Evolutionary conservation across 371 early-diverging fungal species (phyloP).

Genomic region (Mortierella sp.): DNA sequence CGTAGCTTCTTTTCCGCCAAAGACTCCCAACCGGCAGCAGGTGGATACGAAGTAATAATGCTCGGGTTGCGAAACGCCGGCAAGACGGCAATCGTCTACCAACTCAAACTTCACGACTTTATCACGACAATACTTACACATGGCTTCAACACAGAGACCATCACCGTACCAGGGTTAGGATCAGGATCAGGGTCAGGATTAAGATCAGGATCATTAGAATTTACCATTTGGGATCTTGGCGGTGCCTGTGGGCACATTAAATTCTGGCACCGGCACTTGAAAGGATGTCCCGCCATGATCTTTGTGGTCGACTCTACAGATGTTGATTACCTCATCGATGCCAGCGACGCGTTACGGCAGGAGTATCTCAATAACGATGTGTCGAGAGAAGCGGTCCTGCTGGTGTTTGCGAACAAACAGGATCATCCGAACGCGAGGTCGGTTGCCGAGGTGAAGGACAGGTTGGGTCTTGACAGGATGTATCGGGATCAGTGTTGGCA

Average conservation of each 20-base stretch:
- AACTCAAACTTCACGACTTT: neutral
- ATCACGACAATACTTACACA: neutral
- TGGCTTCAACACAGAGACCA: neutral
- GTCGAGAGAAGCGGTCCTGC: neutral
- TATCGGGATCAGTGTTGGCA: neutral
- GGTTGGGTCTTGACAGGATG: neutral
- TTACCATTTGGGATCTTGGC: neutral
- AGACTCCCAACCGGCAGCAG: neutral
- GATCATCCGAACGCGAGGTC: neutral
- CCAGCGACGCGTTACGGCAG: neutral
- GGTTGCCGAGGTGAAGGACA: neutral
- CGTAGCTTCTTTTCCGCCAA: neutral
- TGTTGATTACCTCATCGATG: neutral
- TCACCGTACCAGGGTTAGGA: neutral
- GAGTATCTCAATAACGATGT: neutral
- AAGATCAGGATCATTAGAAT: neutral
- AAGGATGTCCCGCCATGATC: neutral
- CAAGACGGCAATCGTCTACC: neutral
- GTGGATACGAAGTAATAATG: neutral
- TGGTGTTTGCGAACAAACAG: no score
- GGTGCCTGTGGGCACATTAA: neutral
- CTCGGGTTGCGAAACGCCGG: neutral
- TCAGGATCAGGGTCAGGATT: neutral
- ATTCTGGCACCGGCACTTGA: neutral
- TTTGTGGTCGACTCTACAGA: neutral